Conservation (phyloP, 2,329 filamentous ascomycete species). For the Pseudogymnoascus sp. region DNA sequence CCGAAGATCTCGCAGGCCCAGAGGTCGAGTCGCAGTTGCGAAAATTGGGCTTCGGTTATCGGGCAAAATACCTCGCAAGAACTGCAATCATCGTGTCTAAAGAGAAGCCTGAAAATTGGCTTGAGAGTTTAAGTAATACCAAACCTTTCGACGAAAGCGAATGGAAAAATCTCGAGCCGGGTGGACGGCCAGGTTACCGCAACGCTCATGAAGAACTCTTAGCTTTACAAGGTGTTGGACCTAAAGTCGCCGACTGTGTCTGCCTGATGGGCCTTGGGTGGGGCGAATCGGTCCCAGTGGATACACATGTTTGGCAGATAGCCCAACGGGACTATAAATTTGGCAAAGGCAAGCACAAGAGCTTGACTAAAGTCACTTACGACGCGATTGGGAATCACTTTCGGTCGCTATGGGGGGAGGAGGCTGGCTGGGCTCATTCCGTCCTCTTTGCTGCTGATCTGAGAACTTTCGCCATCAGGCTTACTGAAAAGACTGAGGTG, state of each 20-base stretch:
- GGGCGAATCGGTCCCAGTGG: constrained; percentile 90
- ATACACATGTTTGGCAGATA: constrained; percentile 99
- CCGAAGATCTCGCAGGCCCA: constrained; percentile 61
- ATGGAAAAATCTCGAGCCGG: constrained; percentile 41
- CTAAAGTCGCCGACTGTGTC: constrained; percentile 95
- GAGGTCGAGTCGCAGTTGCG: constrained; percentile 76
- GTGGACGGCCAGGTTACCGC: constrained; percentile 55
- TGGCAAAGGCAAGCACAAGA: constrained; percentile 72
- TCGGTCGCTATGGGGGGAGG: constrained; percentile 77
- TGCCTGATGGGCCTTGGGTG: constrained; percentile 94
- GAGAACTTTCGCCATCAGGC: constrained; percentile 66
- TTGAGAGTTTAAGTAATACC: constrained; percentile 70
- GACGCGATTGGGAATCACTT: constrained; percentile 88
- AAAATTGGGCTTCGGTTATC: constrained; percentile 84
- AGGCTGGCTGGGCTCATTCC: constrained; percentile 96
- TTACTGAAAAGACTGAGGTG: constrained; percentile 38
- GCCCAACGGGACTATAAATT: constrained; percentile 94
- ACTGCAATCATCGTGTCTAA: constrained; percentile 69
- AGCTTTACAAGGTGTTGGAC: constrained; percentile 77
- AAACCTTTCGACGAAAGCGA: constrained; percentile 41
- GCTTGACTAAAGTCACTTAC: constrained; percentile 81
- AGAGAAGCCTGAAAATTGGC: constrained; percentile 64
- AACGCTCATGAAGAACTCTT: constrained; percentile 74
- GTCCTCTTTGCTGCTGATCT: constrained; percentile 93
- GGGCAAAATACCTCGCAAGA: constrained; percentile 83